Base-by-base conservation (phyloP, 768 basidiomycete species). In the Russula griseocarnosa region DNA sequence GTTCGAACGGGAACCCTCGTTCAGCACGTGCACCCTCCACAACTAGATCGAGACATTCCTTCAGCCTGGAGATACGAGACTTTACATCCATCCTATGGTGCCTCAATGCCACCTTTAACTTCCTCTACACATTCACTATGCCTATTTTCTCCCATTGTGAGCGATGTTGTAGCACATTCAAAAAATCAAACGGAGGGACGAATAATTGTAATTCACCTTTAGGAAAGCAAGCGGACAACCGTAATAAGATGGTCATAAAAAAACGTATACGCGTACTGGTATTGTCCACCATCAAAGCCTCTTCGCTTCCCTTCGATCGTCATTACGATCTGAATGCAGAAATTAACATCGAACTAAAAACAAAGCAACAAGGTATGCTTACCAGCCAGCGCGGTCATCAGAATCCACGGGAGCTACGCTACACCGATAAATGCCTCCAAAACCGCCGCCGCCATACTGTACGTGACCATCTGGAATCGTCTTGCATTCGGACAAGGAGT, bases 391-490 rank as follows among this genome's bases (percentile, higher is more conserved):
- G 14, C 66, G 66, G n/a, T 69, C 68, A 22, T 67, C 62, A 38
- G n/a, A 47, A 5, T 63, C 60, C 11, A 42, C 38, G 10, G 66
- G 66, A 14, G 66, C 59, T 32, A 24, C 32, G 26, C 62, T 64
- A 71, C 81, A 49, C 32, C 66, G 57, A 10, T 69, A 69, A 9
- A 55, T 51, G 11, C 46, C 63, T 20, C 30, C 63, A n/a, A 60
- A 60, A 5, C 60, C 65, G 4, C 67, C 71, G 6, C 73, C 90
- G 3, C 90, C 91, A n/a, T n/a, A n/a, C n/a, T n/a, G n/a, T n/a
- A n/a, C n/a, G n/a, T n/a, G n/a, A n/a, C n/a, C n/a, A n/a, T n/a
- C n/a, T n/a, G n/a, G n/a, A n/a, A n/a, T n/a, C n/a, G n/a, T n/a
- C n/a, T n/a, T n/a, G n/a, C n/a, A n/a, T n/a, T n/a, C n/a, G n/a